These are phyloP conservation scores for Pythium angustatum DNA, from an alignment of 352 stramenopile genomes.

Conservation along the genomic window DNA sequence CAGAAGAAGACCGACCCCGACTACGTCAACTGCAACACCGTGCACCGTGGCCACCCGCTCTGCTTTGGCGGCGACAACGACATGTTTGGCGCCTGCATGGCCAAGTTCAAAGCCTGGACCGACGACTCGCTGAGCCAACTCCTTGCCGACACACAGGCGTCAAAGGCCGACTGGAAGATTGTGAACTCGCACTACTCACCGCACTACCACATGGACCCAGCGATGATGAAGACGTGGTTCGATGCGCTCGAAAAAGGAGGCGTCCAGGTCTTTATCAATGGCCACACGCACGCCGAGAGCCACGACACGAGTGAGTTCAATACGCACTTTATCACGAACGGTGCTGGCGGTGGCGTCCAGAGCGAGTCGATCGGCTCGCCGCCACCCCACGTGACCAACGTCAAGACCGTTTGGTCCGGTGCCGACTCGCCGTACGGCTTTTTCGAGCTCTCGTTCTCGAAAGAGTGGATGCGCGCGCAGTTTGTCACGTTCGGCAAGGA, in stretches of 20 bases:
- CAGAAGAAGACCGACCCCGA: constrained; percentile 22
- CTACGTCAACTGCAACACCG: constrained; percentile 47
- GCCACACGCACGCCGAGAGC: constrained; percentile 79
- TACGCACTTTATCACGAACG: constrained; percentile 46
- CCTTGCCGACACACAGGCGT: constrained; percentile 45
- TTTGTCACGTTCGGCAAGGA: constrained; percentile 45
- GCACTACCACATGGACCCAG: constrained; percentile 67
- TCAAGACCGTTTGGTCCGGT: constrained; percentile 29
- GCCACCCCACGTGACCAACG: constrained; percentile 25
- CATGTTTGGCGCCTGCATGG: constrained; percentile 63
- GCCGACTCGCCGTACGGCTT: constrained; percentile 39
- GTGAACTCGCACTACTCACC: constrained; percentile 85
- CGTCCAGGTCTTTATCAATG: constrained; percentile 70
- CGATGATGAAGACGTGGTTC: constrained; percentile 64
- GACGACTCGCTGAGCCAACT: constrained; percentile 73
- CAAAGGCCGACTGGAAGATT: constrained; percentile 82
- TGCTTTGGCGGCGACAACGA: constrained; percentile 57
- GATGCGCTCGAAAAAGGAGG: constrained; percentile 47
- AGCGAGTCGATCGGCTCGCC: constrained; percentile 32
- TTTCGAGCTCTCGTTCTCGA: constrained; percentile 43
- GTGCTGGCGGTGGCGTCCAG: constrained; percentile 39
- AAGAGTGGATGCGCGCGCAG: constrained; percentile 39
- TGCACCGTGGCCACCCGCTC: constrained; percentile 45
- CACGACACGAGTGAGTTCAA: constrained; percentile 48
- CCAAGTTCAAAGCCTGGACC: constrained; percentile 64